Evolutionary conservation across 345 rosid genomes (phyloP).

Genomic region (Dipteronia sinensis): DNA sequence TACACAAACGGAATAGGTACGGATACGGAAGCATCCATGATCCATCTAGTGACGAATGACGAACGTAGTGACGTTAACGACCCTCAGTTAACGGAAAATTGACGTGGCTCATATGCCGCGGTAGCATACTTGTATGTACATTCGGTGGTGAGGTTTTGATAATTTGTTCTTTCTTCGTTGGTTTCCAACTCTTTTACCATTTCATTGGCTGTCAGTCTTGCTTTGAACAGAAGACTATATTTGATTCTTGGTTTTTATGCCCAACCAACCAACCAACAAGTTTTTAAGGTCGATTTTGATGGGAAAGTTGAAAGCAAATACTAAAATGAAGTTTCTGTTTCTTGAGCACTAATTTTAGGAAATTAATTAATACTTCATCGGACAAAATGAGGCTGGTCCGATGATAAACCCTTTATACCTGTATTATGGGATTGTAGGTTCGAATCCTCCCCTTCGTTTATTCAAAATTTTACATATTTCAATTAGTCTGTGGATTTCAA

Average conservation of each 20-base stretch:
- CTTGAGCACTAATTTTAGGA: not conserved
- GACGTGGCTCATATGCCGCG: constrained; percentile 8
- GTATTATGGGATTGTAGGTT: too few species aligned
- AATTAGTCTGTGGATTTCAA: too few species aligned
- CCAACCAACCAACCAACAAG: not conserved
- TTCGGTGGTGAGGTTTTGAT: not conserved
- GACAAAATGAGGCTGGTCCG: too few species aligned
- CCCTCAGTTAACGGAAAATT: not conserved
- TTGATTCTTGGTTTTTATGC: not conserved
- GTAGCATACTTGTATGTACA: not conserved
- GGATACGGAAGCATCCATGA: not conserved
- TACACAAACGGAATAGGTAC: not conserved
- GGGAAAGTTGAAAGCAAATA: not conserved
- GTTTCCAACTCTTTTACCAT: not conserved
- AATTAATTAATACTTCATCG: not conserved
- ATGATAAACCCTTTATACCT: too few species aligned
- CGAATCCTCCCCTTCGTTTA: too few species aligned
- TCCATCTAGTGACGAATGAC: not conserved
- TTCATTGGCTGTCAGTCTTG: not conserved
- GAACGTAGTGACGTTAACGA: not conserved
- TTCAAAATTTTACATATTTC: too few species aligned
- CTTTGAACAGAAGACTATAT: not conserved
- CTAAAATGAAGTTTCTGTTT: not conserved
- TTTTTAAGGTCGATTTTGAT: not conserved
- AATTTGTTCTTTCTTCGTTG: not conserved